Base-by-base conservation (phyloP, 768 basidiomycete genomes). In the Coprinopsis cinerea region DNA sequence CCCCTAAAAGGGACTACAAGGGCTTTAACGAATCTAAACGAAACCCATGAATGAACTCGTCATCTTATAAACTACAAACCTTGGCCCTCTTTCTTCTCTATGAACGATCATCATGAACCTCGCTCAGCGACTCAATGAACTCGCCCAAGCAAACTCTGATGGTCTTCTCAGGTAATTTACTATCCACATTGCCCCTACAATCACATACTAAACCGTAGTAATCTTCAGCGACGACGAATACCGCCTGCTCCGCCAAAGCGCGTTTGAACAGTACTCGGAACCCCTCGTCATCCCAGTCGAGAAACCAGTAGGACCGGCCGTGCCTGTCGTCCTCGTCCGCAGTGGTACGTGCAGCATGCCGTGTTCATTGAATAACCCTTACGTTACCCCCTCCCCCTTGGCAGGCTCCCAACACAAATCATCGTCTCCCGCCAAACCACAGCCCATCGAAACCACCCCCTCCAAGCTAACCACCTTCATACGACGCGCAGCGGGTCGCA, bases 151-250 rank as follows among this genome's bases (percentile, higher is more conserved):
- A 41, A 84, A 85, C 60, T 71, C 76, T 2, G 76, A 82, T 53
- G 83, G 83, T 48, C 70, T 86, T 23, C 76, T 88, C 58, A 77
- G 78, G 83, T 82, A 60, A 53, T 74, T 70, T 51, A 15, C 25
- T 45, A 18, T 23, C 51, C 20, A 10, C 18, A 10, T 18, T 11
- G 34, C 37, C 17, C 22, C 41, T 1, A 24, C 34, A 26, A 3
- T 30, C 22, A 26, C 23, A n/a, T 4, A 36, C 25, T 44, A 51
- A 22, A 40, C 20, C 37, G 27, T 41, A 47, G 22, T 40, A 17
- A 18, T 27, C 25, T 30, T 32, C 63, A 88, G 85, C 57, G 83
- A 87, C 62, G 82, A 86, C 55, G 85, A 85, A 62, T 87, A 86
- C 59, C 77, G 85, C 22, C 65, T 86, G 9, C 72, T 88, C 37